These are phyloP conservation scores for Cyberlindnera galapagoensis DNA, from an alignment of 805 yeast genomes.

Conservation along the genomic window DNA sequence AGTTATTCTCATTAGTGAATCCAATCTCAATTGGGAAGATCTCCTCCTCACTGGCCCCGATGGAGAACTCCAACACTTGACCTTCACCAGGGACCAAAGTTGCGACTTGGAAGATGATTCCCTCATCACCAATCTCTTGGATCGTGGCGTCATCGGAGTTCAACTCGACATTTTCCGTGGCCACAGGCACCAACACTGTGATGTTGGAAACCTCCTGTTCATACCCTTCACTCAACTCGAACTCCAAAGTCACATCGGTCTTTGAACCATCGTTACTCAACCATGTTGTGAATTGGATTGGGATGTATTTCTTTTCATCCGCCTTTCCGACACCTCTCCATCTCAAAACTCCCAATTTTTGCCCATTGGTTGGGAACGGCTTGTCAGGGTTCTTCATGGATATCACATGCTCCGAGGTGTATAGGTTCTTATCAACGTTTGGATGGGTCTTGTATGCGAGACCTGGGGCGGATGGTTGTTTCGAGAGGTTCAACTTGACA, in stretches of 20 bases:
- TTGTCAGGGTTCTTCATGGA: conserved; percentile 72
- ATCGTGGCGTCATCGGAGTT: conserved; percentile 49
- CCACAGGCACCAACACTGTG: conserved; percentile 57
- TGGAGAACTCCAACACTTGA: conserved; percentile 75
- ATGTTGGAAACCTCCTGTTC: conserved; percentile 46
- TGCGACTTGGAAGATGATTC: conserved; percentile 59
- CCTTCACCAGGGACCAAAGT: conserved; percentile 44
- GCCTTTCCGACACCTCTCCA: conserved; percentile 74
- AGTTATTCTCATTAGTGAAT: conserved; percentile 45
- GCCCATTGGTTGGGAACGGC: conserved; percentile 88
- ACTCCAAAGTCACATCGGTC: conserved; percentile 80
- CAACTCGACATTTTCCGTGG: conserved; percentile 47
- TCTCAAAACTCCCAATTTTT: conserved; percentile 83
- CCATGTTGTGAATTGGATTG: conserved; percentile 82
- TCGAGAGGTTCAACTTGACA: conserved; percentile 53
- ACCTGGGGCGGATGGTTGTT: conserved; percentile 41
- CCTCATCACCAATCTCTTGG: conserved; percentile 58
- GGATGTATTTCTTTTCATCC: conserved; percentile 49
- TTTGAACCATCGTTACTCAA: conserved; percentile 55
- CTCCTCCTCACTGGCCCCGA: conserved; percentile 74
- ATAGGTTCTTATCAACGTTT: conserved; percentile 77
- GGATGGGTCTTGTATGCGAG: conserved; percentile 91
- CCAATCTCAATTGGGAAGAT: conserved; percentile 82
- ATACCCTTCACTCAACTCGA: conserved; percentile 54
- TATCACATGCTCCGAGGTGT: conserved; percentile 50